These are phyloP conservation scores for Mycena floridula DNA, from an alignment of 768 basidiomycete species.

Conservation along the genomic window DNA sequence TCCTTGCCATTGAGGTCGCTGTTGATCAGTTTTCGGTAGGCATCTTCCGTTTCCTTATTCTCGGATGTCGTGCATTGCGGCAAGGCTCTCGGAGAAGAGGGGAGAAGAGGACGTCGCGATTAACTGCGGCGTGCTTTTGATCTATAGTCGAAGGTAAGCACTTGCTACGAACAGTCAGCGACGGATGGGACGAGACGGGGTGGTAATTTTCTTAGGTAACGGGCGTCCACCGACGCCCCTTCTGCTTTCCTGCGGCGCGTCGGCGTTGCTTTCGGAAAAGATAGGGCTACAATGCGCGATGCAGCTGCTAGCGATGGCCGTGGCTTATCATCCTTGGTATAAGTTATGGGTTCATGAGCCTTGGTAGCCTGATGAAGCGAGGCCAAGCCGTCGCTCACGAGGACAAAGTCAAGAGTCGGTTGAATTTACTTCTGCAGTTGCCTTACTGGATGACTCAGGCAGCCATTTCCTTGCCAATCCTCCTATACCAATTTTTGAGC, in stretches of 20 bases:
- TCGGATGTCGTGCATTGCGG: conserved; percentile 98
- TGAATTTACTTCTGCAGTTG: too few species aligned
- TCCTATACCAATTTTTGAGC: conserved; percentile 23
- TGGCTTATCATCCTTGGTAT: conserved; percentile 34
- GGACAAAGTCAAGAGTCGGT: too few species aligned
- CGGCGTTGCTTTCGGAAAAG: conserved; percentile 65
- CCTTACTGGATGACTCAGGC: too few species aligned
- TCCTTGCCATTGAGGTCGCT: conserved; percentile 64
- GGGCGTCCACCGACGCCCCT: conserved; percentile 38
- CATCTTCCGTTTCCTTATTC: conserved; percentile 85
- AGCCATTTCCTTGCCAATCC: conserved; percentile 28
- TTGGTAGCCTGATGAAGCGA: conserved; percentile 61
- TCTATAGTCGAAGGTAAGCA: conserved; percentile 24
- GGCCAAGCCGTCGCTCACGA: conserved; percentile 57
- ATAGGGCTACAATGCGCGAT: conserved; percentile 49
- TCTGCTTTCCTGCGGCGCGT: conserved; percentile 76
- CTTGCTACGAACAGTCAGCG: not conserved
- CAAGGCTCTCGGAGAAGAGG: conserved; percentile 90
- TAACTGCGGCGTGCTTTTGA: conserved; percentile 68
- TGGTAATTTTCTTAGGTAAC: conserved; percentile 67
- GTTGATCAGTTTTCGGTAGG: conserved; percentile 75
- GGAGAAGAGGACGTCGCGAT: conserved; percentile 97
- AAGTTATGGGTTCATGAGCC: conserved; percentile 43
- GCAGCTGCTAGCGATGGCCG: conserved; percentile 47
- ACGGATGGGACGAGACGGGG: conserved; percentile 37